Conservation (phyloP, 2,329 filamentous ascomycete species). For the Knufia fluminis region DNA sequence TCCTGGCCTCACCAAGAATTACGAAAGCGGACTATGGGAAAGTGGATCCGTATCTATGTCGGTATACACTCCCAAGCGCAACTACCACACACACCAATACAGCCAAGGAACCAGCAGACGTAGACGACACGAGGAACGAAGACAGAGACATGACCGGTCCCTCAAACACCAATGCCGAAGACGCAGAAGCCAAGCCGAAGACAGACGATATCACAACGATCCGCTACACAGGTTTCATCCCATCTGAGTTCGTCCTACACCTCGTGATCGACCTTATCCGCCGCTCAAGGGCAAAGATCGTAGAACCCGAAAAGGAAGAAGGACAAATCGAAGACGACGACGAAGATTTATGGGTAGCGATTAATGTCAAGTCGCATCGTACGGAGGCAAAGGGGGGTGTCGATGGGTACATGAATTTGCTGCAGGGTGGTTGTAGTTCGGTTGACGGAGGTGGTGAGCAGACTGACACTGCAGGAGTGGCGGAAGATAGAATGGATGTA, state of each 20-base stretch:
- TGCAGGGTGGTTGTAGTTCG: conserved; percentile 13
- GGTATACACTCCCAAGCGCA: conserved; percentile 29
- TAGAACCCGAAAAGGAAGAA: too few species aligned
- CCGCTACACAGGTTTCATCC: not conserved
- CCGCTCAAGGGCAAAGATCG: conserved; percentile 25
- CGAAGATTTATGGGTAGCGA: conserved; percentile 14
- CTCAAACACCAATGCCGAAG: not conserved
- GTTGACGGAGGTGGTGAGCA: too few species aligned
- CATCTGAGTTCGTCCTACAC: conserved; percentile 5
- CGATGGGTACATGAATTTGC: conserved; percentile 20
- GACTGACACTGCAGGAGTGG: not conserved
- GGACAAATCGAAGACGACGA: not conserved
- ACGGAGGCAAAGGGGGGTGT: conserved; percentile 13
- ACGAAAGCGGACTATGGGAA: conserved; percentile 25
- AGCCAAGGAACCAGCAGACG: too few species aligned
- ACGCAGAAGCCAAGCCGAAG: too few species aligned
- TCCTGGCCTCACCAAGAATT: conserved; percentile 34
- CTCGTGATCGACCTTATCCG: conserved; percentile 16
- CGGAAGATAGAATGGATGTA: not conserved
- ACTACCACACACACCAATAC: too few species aligned
- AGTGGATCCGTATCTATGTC: conserved; percentile 36
- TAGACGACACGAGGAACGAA: too few species aligned
- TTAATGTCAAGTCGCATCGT: conserved; percentile 17
- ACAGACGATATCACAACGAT: not conserved
- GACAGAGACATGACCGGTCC: conserved; percentile 2